Evolutionary conservation across 768 basidiomycete genomes (phyloP).

Genomic region (Lactarius sp.): DNA sequence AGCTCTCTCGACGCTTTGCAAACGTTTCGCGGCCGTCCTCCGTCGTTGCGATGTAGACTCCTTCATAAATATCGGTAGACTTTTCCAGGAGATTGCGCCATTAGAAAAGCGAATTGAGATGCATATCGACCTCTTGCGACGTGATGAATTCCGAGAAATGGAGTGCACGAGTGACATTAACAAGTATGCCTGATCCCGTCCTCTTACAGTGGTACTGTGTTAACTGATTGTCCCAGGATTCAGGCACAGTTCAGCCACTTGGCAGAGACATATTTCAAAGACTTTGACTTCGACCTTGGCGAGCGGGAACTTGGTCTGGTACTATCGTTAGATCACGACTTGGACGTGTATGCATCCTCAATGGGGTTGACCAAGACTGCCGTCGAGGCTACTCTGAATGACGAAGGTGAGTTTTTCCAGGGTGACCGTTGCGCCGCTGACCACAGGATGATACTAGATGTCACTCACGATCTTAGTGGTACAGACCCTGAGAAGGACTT

Average conservation of each 20-base stretch:
- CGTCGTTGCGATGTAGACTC: slow-evolving; percentile 75
- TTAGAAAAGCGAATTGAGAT: slow-evolving; percentile 91
- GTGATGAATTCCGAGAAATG: slow-evolving; percentile 89
- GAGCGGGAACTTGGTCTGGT: slow-evolving; percentile 86
- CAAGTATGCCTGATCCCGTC: slow-evolving; percentile 51
- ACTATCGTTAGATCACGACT: slow-evolving; percentile 78
- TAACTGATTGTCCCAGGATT: slow-evolving; percentile 47
- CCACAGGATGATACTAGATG: slow-evolving; percentile 43
- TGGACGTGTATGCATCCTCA: slow-evolving; percentile 91
- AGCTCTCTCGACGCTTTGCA: slow-evolving; percentile 76
- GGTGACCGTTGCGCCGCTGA: neutral
- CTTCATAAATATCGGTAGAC: slow-evolving; percentile 79
- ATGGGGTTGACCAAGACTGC: slow-evolving; percentile 88
- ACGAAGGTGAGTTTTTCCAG: slow-evolving; percentile 53
- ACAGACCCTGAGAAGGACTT: slow-evolving; percentile 71
- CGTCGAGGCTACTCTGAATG: slow-evolving; percentile 63
- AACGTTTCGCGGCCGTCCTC: slow-evolving; percentile 83
- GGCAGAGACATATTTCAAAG: slow-evolving; percentile 78
- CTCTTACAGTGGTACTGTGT: neutral
- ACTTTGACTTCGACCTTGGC: slow-evolving; percentile 80
- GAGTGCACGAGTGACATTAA: slow-evolving; percentile 89
- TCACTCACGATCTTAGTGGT: slow-evolving; percentile 66
- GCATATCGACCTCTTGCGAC: slow-evolving; percentile 77
- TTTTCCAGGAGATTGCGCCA: slow-evolving; percentile 78
- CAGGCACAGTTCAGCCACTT: slow-evolving; percentile 92